phyloP scores from a whole-genome alignment of 148 eudicot species.

The Silene uniflora region DNA sequence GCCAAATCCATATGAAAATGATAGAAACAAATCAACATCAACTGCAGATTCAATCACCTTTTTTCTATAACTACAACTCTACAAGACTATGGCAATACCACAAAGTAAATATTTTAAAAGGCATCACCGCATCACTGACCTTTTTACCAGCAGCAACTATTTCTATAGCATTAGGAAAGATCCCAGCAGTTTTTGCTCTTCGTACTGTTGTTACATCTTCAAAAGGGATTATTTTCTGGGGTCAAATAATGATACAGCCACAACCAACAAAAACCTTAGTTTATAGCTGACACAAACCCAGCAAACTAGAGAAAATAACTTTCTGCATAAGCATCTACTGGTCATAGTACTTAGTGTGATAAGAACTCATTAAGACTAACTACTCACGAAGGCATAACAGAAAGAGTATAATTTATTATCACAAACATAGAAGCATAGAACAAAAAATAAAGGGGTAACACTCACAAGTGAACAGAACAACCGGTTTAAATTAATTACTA shows the following conservation, averaged over 20 bases:
- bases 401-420: background rate
- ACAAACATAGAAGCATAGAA: constrained; percentile 14
- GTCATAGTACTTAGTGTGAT: background rate
- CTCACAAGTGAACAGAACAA: background rate
- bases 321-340: background rate
- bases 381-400: background rate
- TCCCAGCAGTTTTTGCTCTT: constrained; percentile 92
- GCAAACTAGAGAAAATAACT: background rate
- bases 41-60: background rate
- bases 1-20: constrained; percentile 25
- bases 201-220: constrained; percentile 70
- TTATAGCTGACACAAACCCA: background rate
- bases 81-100: background rate
- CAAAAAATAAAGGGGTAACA: constrained; percentile 10
- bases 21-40: background rate
- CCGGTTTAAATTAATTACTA: background rate
- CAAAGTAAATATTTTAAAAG: constrained; percentile 12
- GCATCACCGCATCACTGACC: constrained; percentile 34
- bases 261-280: constrained; percentile 4
- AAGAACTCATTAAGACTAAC: background rate
- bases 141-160: constrained; percentile 65
- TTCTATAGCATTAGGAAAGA: constrained; percentile 97
- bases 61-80: background rate
- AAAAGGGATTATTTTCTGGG: constrained; percentile 78
- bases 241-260: constrained; percentile 18